Percentiles rank a stretch among this genome's conserved stretches.
Conservation (phyloP, 495 filamentous ascomycete genomes). For the Thermothielavioides terrestris region DNA sequence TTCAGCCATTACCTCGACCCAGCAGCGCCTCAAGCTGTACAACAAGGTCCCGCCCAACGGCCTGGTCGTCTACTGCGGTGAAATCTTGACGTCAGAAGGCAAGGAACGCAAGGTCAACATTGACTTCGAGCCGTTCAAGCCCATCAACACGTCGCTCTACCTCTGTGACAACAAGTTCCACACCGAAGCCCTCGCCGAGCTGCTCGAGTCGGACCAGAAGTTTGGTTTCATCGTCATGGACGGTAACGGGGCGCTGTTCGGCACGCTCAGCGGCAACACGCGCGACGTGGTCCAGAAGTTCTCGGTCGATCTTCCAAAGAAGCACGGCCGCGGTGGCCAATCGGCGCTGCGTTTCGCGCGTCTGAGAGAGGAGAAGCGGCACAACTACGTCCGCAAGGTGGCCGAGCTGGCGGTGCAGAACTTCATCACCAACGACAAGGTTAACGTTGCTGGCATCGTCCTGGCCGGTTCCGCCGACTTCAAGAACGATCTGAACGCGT, state of each 20-base stretch:
- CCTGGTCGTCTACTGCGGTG: conserved; percentile 96
- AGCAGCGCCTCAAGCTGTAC: conserved; percentile 97
- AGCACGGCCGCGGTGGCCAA: conserved; percentile 99
- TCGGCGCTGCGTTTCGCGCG: conserved; percentile 97
- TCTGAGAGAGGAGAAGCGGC: conserved; percentile 98
- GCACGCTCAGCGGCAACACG: conserved; percentile 93
- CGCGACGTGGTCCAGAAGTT: conserved; percentile 97
- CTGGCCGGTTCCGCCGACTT: conserved; percentile 97
- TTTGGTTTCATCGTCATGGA: conserved; percentile 99
- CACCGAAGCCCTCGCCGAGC: conserved; percentile 90
- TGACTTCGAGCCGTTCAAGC: conserved; percentile 99
- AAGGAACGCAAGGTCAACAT: conserved; percentile 99
- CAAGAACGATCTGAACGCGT: conserved; percentile 97
- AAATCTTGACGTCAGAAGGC: conserved; percentile 98
- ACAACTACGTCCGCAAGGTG: conserved; percentile 99
- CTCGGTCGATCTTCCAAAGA: conserved; percentile 94
- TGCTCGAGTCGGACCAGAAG: conserved; percentile 96
- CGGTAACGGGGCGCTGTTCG: conserved; percentile 94
- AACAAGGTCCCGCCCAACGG: conserved; percentile 97
- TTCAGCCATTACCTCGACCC: conserved; percentile 96
- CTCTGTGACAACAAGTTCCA: conserved; percentile 99
- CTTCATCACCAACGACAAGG: conserved; percentile 95
- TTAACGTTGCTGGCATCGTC: conserved; percentile 91
- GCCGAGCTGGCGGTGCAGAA: conserved; percentile 96
- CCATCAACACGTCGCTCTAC: conserved; percentile 98